Base-by-base conservation (phyloP, 2,329 filamentous ascomycete species). In the Ophiocordyceps camponoti-floridani region DNA sequence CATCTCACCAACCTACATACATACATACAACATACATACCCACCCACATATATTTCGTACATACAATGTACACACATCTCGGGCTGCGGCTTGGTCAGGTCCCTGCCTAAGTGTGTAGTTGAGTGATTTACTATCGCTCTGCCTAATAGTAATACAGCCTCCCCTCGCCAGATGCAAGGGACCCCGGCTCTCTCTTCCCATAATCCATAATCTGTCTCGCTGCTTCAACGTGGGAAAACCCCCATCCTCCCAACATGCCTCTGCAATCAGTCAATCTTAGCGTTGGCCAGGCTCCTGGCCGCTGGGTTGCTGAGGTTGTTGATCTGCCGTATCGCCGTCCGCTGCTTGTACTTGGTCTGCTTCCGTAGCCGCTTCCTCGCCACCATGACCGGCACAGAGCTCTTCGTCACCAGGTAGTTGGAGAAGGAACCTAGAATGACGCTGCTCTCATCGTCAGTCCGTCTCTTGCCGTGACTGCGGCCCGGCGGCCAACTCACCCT, bases 341-440 rank as follows among this genome's bases (percentile, higher is more conserved):
- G 75, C 62, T 82, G 83, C 59, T 82, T 83, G 59, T 82, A 83
- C 59, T 89, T 88, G 59, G 77, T 80, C 64, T 93, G 84, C 62
- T 94, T 94, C 43, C 84, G 73, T 40, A 95, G 70, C 47, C 84
- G 82, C 68, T 94, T 95, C 47, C 91, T 73, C 8, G 91, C 91
- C 33, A 96, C 91, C 91, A 98, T 98, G 48, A 98, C 91, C 0
- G 91, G 91, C 14, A 94, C 87, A 2, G 85, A 94, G 50, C 86
- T 94, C 66, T 96, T 96, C 35, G 87, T 94, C 30, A 98, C 88
- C 8, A 98, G 72, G 57, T 98, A 98, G 59, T 96, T 96, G 48
- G 85, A 94, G 62, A 98, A 96, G 0, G 88, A 95, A 26, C 91
- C 91, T 28, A 98, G 73, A 48, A 98, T 80, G 19, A 95, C 89